These are phyloP conservation scores for Umbelopsis sp. DNA, from an alignment of 371 early-diverging fungal species.

Conservation along the genomic window DNA sequence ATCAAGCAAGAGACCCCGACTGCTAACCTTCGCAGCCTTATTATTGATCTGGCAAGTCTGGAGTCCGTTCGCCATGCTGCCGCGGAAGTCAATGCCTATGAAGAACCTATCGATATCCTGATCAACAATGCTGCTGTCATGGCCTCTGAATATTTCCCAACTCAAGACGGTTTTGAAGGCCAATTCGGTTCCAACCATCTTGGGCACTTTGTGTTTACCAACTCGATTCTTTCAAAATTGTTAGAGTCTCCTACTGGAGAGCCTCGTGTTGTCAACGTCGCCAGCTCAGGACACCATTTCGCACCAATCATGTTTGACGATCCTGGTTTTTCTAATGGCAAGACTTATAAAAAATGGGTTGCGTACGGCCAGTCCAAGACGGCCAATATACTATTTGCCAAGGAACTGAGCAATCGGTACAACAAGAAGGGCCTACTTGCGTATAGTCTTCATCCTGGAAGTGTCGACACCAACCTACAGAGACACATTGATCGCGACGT, in stretches of 20 bases:
- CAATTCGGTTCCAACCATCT: conserved; percentile 75
- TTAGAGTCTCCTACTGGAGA: conserved; percentile 32
- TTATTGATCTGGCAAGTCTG: conserved; percentile 1
- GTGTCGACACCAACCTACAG: conserved; percentile 8
- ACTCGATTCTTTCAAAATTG: conserved; percentile 51
- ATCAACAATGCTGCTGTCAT: conserved; percentile 65
- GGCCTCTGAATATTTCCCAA: conserved; percentile 55
- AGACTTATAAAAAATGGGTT: not conserved
- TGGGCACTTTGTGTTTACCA: conserved; percentile 63
- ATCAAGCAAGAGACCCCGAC: conserved; percentile 12
- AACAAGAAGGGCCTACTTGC: conserved; percentile 22
- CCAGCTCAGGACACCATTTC: conserved; percentile 31
- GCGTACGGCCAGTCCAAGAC: conserved; percentile 14
- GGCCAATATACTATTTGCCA: conserved; percentile 24
- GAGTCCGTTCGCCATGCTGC: not conserved
- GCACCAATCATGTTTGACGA: conserved; percentile 25
- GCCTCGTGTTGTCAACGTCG: conserved; percentile 48
- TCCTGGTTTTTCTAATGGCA: conserved; percentile 28
- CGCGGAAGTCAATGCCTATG: not conserved
- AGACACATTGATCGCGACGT: not conserved
- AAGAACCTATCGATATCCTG: conserved; percentile 37
- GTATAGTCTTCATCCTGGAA: conserved; percentile 19
- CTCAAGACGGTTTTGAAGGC: conserved; percentile 64
- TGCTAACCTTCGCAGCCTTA: not conserved
- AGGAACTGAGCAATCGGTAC: conserved; percentile 50